phyloP scores from a whole-genome alignment of 192 early-diverging fungal genomes.

The Cladochytrium replicatum region DNA sequence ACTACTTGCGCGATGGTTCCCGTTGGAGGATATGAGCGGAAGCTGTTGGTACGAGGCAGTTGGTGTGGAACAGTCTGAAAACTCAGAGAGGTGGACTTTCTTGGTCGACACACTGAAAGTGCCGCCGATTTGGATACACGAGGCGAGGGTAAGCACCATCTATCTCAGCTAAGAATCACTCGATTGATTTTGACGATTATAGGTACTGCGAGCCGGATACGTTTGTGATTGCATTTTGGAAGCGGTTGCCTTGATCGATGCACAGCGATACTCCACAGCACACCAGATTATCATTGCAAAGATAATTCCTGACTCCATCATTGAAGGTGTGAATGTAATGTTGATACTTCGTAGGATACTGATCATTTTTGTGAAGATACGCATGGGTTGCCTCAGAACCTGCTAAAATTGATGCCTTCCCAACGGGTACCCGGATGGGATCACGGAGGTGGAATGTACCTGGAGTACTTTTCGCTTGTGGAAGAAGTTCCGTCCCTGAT shows the following conservation, averaged over 20 bases:
- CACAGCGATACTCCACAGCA: conserved; percentile 27
- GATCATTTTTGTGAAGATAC: conserved; percentile 9
- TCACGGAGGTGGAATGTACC: conserved; percentile 22
- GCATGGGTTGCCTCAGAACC: conserved; percentile 1
- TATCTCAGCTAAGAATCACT: too few species aligned
- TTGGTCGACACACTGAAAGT: conserved; percentile 47
- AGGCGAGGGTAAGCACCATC: conserved; percentile 42
- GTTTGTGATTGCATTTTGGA: conserved; percentile 19
- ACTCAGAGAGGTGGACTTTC: conserved; percentile 47
- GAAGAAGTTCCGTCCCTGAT: too few species aligned
- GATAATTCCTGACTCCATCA: conserved; percentile 16
- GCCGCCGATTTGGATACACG: conserved; percentile 54
- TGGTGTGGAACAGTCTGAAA: background rate
- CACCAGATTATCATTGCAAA: conserved; percentile 21
- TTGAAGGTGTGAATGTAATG: conserved; percentile 19
- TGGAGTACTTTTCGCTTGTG: conserved; percentile 13
- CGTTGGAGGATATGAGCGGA: conserved; percentile 24
- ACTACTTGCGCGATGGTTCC: conserved; percentile 30
- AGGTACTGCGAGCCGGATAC: conserved; percentile 33
- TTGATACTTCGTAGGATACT: too few species aligned
- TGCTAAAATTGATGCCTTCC: conserved; percentile 7
- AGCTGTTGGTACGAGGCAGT: conserved; percentile 13
- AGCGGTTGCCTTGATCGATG: conserved; percentile 30
- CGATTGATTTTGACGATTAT: conserved; percentile 8
- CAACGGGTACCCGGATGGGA: conserved; percentile 16